Conservation (phyloP, 331 rosid species). For the Prunus yedoensis region DNA sequence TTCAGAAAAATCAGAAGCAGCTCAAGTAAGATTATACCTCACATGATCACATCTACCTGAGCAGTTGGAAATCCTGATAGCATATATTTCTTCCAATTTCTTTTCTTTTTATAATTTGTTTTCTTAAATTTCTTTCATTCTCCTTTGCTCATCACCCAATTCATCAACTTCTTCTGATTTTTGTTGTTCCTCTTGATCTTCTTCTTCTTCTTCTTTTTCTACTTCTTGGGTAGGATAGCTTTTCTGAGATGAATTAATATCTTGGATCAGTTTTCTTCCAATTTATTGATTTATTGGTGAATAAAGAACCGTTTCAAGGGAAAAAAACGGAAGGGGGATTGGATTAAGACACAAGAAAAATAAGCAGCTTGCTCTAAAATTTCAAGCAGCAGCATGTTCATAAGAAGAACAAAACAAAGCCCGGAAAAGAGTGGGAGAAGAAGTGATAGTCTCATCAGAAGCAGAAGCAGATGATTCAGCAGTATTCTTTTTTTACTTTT, state of each 20-base stretch:
- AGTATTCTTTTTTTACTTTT: slow-evolving; percentile 1
- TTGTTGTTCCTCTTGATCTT: slow-evolving; percentile 1
- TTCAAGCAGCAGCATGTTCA: slow-evolving; percentile 7
- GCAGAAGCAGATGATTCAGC: slow-evolving; percentile 18
- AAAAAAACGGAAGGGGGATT: slow-evolving; percentile 21
- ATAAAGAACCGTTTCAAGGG: slow-evolving; percentile 30
- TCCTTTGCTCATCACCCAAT: background rate
- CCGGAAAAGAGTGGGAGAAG: slow-evolving; percentile 3
- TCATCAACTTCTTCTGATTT: background rate
- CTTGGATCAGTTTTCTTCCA: slow-evolving; percentile 22
- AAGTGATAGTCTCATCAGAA: slow-evolving; percentile 17
- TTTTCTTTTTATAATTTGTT: background rate
- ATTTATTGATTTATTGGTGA: slow-evolving; percentile 39
- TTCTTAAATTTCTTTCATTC: background rate
- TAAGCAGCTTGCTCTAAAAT: slow-evolving; percentile 25
- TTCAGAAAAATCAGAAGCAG: slow-evolving; percentile 13
- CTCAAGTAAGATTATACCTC: slow-evolving; percentile 24
- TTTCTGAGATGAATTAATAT: slow-evolving; percentile 12
- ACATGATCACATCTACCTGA: background rate
- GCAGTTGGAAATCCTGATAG: slow-evolving; percentile 1
- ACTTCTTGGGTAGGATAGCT: slow-evolving; percentile 13
- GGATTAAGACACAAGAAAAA: slow-evolving; percentile 29
- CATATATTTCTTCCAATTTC: background rate
- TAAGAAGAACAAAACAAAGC: slow-evolving; percentile 10
- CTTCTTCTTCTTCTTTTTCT: slow-evolving; percentile 2